phyloP scores from a whole-genome alignment of 768 basidiomycete genomes.

The Coprinopsis marcescibilis region DNA sequence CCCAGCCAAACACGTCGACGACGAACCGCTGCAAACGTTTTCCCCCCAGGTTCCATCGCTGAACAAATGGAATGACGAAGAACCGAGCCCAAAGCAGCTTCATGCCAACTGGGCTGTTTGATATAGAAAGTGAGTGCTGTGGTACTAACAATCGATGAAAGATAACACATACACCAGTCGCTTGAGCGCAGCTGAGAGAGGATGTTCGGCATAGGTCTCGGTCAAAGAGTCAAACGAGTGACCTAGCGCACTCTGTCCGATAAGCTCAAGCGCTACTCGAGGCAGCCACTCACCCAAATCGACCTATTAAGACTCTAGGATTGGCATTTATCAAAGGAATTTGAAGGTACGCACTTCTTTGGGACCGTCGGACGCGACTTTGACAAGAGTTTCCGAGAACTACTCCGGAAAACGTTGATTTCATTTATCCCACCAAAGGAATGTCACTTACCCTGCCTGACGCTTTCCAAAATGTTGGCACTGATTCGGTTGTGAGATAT shows the following conservation, averaged over 20 bases:
- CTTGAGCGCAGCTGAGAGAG: conserved; percentile 26
- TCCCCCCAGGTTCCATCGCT: conserved; percentile 2
- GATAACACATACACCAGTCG: conserved; percentile 22
- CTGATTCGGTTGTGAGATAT: conserved; percentile 12
- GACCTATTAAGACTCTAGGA: conserved; percentile 15
- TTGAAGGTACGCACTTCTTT: not conserved
- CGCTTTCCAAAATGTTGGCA: conserved; percentile 29
- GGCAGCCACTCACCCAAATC: conserved; percentile 31
- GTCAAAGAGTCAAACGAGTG: conserved; percentile 33
- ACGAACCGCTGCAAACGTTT: conserved; percentile 26
- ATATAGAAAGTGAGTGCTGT: not conserved
- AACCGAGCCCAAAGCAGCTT: conserved; percentile 9
- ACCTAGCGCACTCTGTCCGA: conserved; percentile 42
- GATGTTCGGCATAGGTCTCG: conserved; percentile 22
- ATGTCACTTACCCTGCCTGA: conserved; percentile 20
- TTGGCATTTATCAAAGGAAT: not conserved
- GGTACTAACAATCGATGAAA: not conserved
- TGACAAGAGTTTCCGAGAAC: not conserved
- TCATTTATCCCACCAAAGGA: not conserved
- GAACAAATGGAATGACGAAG: conserved; percentile 5
- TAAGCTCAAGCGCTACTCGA: conserved; percentile 41
- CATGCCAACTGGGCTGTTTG: conserved; percentile 11
- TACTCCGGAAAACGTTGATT: no score
- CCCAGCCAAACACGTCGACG: conserved; percentile 27
- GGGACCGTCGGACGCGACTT: not conserved